These are phyloP conservation scores for Diplodia intermedia DNA, from an alignment of 2,329 filamentous ascomycete genomes.

Conservation along the genomic window DNA sequence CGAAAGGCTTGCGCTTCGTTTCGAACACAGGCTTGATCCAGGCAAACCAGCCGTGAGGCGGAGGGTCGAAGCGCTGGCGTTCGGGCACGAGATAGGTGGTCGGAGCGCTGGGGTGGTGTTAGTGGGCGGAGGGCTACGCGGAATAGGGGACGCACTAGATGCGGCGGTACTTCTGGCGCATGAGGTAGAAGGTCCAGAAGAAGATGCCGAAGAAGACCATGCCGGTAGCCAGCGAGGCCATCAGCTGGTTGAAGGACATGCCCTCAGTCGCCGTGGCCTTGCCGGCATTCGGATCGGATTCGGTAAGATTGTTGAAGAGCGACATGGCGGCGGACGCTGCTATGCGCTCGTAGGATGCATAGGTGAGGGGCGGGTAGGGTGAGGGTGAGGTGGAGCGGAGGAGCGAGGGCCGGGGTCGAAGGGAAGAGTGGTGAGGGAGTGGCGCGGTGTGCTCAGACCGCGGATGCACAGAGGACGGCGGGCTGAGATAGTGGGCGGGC, in stretches of 20 bases:
- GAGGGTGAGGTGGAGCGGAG: background rate
- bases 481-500: background rate
- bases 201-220: slow-evolving; percentile 23
- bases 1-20: slow-evolving; percentile 37
- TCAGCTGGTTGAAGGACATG: slow-evolving; percentile 31
- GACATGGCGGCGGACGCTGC: slow-evolving; percentile 12
- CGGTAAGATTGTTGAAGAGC: slow-evolving; percentile 8
- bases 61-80: slow-evolving; percentile 79
- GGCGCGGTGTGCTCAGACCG: background rate
- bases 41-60: slow-evolving; percentile 63
- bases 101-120: slow-evolving; percentile 65
- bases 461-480: background rate
- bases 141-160: slow-evolving; percentile 71
- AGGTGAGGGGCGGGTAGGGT: background rate
- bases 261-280: slow-evolving; percentile 17
- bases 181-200: slow-evolving; percentile 68
- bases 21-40: slow-evolving; percentile 56
- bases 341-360: slow-evolving; percentile 22
- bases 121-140: slow-evolving; percentile 34
- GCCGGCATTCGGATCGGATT: slow-evolving; percentile 10
- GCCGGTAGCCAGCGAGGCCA: slow-evolving; percentile 25
- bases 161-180: slow-evolving; percentile 78
- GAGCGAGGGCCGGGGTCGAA: background rate
- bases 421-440: background rate
- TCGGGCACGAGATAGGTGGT: slow-evolving; percentile 87